Base-by-base conservation (phyloP, 108 stramenopile species). In the Stephanodiscus minutulus region DNA sequence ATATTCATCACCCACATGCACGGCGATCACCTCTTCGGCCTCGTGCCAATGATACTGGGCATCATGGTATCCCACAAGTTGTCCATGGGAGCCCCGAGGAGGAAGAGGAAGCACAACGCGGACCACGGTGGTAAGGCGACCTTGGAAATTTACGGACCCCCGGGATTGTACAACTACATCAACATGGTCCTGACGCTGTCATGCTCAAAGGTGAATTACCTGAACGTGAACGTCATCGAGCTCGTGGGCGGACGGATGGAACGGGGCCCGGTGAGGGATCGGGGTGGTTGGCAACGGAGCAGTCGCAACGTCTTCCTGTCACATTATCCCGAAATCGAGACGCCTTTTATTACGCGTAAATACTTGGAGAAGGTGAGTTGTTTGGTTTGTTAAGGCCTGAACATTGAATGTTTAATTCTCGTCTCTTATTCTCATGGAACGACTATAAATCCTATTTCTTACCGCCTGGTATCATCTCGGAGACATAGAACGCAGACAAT, bases 1-100 rank as follows among this genome's bases (percentile, higher is more conserved):
- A 90, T 98, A 46, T 96, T 96, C 83, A 85, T 97, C 24, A 94
- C 93, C 15, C 97, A 97, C 73, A 52, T 94, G 61, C 98, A 98
- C 71, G 97, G 90, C 0, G 98, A 98, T 88, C 97, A 98, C 74
- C 60, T 94, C 20, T 93, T 89, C 73, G 97, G 96, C 17, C 67
- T 98, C 33, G 90, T 92, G 20, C 90, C 92, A 0, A 36, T 97
- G 9, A 60, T 98, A 33, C 62, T 92, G n/a, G 64, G 60, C 7
- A 65, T 80, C 18, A 64, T 64, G 50, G 68, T 75, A 28, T 60
- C 72, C 0, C 44, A 43, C 20, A 75, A 73, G 71, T 22, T 74
- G 7, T 27, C 52, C 5, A 41, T 37, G 56, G 39, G 27, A 24
- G 59, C 28, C 36, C 66, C 43, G 43, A 61, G 49, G 55, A 76